Conservation (phyloP, 192 early-diverging fungal species). For the Haplosporangium gracile region DNA sequence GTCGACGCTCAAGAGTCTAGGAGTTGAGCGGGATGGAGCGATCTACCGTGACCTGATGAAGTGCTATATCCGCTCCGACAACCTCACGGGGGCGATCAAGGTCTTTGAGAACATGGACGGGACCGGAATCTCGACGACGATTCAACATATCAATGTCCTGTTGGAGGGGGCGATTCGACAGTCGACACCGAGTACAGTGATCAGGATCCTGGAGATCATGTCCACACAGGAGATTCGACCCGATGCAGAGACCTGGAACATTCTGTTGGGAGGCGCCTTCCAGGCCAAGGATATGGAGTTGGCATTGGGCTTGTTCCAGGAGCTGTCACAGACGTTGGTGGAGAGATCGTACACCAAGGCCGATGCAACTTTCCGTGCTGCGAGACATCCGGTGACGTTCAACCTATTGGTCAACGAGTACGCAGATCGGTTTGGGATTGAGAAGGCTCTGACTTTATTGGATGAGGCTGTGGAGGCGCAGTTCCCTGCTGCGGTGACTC, state of each 20-base stretch:
- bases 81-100: conserved; percentile 34
- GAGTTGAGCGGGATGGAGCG: conserved; percentile 28
- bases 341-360: conserved; percentile 10
- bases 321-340: conserved; percentile 22
- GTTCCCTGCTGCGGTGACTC: conserved; percentile 12
- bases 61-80: conserved; percentile 37
- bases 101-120: conserved; percentile 44
- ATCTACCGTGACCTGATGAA: conserved; percentile 33
- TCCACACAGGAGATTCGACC: conserved; percentile 20
- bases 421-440: conserved; percentile 31
- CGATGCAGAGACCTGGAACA: conserved; percentile 42
- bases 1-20: conserved; percentile 23
- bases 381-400: conserved; percentile 34
- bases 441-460: conserved; percentile 13
- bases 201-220: conserved; percentile 52
- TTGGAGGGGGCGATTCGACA: conserved; percentile 36
- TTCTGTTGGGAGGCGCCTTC: conserved; percentile 28
- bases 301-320: conserved; percentile 27
- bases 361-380: conserved; percentile 24
- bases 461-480: conserved; percentile 26
- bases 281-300: conserved; percentile 9
- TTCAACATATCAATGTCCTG: conserved; percentile 39
- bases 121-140: not conserved
- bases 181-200: conserved; percentile 19
- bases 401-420: conserved; percentile 26